phyloP scores from a whole-genome alignment of 148 eudicot genomes.

The Persicaria tinctoria region DNA sequence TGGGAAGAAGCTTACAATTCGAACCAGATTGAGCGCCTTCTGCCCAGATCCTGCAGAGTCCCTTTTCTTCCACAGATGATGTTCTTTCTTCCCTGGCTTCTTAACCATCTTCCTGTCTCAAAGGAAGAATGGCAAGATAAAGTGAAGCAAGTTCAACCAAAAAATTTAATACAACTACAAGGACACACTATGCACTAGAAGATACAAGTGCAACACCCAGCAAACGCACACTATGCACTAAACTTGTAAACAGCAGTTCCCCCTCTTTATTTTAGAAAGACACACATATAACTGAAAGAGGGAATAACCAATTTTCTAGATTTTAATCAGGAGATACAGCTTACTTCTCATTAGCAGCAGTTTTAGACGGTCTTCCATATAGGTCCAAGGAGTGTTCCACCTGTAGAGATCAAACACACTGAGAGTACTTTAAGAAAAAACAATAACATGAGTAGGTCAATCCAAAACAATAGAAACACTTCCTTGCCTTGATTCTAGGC shows the following conservation, averaged over 20 bases:
- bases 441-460: not conserved
- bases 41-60: constrained; percentile 83
- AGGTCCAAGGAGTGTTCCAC: constrained; percentile 12
- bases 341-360: constrained; percentile 41
- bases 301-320: not conserved
- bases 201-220: not conserved
- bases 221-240: not conserved
- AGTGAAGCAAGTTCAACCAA: not conserved
- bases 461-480: not conserved
- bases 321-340: constrained; percentile 13
- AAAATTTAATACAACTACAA: not conserved
- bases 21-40: constrained; percentile 78
- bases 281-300: not conserved
- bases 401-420: not conserved
- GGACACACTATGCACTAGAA: not conserved
- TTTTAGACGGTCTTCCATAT: constrained; percentile 13
- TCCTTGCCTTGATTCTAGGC: constrained; percentile 7
- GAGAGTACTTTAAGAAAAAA: not conserved
- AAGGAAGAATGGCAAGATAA: not conserved
- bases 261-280: not conserved
- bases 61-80: constrained; percentile 78
- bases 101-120: constrained; percentile 28
- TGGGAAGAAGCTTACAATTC: constrained; percentile 40
- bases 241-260: not conserved
- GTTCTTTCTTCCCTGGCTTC: constrained; percentile 70